phyloP scores from a whole-genome alignment of 805 yeast genomes.

The Teunomyces aglyptinius region DNA sequence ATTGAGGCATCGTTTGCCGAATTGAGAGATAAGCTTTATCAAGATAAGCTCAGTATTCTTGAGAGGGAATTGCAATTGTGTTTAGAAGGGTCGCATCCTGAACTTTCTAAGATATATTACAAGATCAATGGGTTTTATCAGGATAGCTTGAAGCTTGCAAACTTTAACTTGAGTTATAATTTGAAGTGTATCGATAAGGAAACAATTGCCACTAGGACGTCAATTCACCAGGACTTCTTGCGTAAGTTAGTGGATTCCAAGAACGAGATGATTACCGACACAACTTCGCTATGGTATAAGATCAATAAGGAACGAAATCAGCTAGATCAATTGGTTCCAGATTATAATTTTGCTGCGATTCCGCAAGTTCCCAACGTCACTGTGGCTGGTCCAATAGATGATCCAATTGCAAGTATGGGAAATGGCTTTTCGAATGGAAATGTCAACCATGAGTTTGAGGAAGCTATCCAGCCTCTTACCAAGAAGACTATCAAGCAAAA shows the following conservation, averaged over 20 bases:
- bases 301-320: constrained; percentile 85
- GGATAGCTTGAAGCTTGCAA: constrained; percentile 53
- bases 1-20: constrained; percentile 87
- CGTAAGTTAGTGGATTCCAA: constrained; percentile 68
- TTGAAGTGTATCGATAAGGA: constrained; percentile 75
- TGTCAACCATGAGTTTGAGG: constrained; percentile 1
- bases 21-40: constrained; percentile 79
- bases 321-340: constrained; percentile 64
- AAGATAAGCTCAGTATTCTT: constrained; percentile 72
- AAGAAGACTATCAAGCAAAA: constrained; percentile 38
- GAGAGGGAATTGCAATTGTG: constrained; percentile 87
- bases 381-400: constrained; percentile 16
- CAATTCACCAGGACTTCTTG: constrained; percentile 79
- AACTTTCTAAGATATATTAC: constrained; percentile 66
- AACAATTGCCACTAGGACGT: constrained; percentile 74
- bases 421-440: constrained; percentile 6
- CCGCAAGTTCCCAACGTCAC: constrained; percentile 29
- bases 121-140: constrained; percentile 74
- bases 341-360: constrained; percentile 47
- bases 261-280: constrained; percentile 58
- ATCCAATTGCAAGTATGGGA: constrained; percentile 1
- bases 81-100: constrained; percentile 88
- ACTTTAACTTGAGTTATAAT: constrained; percentile 52
- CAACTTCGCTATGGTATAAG: constrained; percentile 88
- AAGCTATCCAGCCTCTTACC: constrained; percentile 17